A percentile compares a stretch with the other conserved stretches of the same genome.
Conservation (phyloP, 768 basidiomycete species). For the Stropharia rugosoannulata region DNA sequence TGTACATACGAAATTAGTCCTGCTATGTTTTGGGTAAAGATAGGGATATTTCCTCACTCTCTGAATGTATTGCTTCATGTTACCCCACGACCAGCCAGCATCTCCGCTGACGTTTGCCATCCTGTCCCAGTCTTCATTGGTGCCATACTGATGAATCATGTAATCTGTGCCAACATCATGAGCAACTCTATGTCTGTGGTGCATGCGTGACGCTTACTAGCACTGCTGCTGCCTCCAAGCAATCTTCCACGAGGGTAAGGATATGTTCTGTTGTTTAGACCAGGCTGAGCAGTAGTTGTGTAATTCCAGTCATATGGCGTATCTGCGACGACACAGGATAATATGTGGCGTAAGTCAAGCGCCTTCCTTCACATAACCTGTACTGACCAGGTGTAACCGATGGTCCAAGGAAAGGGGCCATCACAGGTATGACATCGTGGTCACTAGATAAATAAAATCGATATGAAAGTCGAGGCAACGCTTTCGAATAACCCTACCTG, state of each 20-base stretch:
- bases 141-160: slow-evolving; percentile 34
- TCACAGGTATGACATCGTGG: slow-evolving; percentile 10
- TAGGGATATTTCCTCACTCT: slow-evolving; percentile 19
- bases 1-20: neutral
- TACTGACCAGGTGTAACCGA: slow-evolving; percentile 13
- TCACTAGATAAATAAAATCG: slow-evolving; percentile 5
- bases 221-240: neutral
- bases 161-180: slow-evolving; percentile 19
- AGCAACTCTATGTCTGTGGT: no score
- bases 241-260: neutral
- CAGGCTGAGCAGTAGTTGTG: neutral
- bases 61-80: slow-evolving; percentile 29
- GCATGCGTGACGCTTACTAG: neutral
- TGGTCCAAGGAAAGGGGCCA: slow-evolving; percentile 16
- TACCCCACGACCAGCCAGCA: slow-evolving; percentile 36
- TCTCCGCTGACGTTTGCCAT: slow-evolving; percentile 32
- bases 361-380: no score
- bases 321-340: neutral
- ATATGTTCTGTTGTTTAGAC: neutral
- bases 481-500: slow-evolving; percentile 3
- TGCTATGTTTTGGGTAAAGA: neutral
- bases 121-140: slow-evolving; percentile 35
- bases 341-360: neutral
- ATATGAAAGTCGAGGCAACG: neutral
- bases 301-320: neutral